These are phyloP conservation scores for Cutaneotrichosporon sp. DNA, from an alignment of 1,284 basidiomycete genomes.

Conservation along the genomic window DNA sequence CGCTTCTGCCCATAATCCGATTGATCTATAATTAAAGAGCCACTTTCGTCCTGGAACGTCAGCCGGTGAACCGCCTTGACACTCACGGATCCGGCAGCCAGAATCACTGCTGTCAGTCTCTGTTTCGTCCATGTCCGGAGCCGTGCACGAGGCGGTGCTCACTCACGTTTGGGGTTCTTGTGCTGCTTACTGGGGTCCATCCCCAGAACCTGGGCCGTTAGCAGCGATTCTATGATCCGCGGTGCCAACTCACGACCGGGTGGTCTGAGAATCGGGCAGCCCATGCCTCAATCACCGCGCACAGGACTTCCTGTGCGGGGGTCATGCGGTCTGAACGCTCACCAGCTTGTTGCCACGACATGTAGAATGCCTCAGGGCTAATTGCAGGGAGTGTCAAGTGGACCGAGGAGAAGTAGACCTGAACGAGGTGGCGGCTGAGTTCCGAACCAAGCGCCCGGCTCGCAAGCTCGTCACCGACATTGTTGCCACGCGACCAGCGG, in stretches of 20 bases:
- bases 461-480: slow-evolving; percentile 35
- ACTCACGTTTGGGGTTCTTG: slow-evolving; percentile 13
- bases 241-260: slow-evolving; percentile 34
- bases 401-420: slow-evolving; percentile 39
- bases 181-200: slow-evolving; percentile 19
- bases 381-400: slow-evolving; percentile 40
- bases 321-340: slow-evolving; percentile 39
- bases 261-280: slow-evolving; percentile 45
- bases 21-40: slow-evolving; percentile 19
- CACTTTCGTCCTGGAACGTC: slow-evolving; percentile 3
- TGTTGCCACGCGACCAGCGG: slow-evolving; percentile 31
- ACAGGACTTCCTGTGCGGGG: slow-evolving; percentile 40
- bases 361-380: slow-evolving; percentile 42
- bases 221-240: background rate
- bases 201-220: slow-evolving; percentile 31
- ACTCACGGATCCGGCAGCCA: slow-evolving; percentile 28
- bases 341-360: slow-evolving; percentile 40
- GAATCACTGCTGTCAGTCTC: slow-evolving; percentile 30
- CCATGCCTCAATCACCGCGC: slow-evolving; percentile 46
- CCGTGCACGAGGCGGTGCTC: background rate
- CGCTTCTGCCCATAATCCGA: slow-evolving; percentile 39
- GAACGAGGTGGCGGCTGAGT: slow-evolving; percentile 39
- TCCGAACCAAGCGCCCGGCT: slow-evolving; percentile 35
- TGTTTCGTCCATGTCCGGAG: background rate
- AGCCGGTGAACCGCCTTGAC: background rate